Conservation (phyloP, 805 yeast genomes). For the Lachancea lanzarotensis region DNA sequence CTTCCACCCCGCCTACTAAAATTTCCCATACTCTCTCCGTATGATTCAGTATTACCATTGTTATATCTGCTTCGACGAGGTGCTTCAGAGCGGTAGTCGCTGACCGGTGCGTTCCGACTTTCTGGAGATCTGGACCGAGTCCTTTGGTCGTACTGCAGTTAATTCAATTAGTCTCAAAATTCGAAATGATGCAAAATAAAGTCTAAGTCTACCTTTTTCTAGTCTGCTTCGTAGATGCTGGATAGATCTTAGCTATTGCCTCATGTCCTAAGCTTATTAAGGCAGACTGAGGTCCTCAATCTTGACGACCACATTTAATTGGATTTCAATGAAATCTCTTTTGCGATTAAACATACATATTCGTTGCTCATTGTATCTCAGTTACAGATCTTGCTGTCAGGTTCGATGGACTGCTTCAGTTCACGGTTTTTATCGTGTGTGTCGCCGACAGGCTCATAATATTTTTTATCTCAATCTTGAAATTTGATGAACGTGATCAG, state of each 20-base stretch:
- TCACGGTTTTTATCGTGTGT: neutral
- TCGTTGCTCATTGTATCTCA: neutral
- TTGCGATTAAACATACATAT: neutral
- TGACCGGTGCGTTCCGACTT: constrained; percentile 8
- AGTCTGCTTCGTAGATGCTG: too few relatives aligned
- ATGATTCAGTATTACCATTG: constrained; percentile 17
- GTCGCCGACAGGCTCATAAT: too few relatives aligned
- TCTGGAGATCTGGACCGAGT: constrained; percentile 22
- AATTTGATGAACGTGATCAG: too few relatives aligned
- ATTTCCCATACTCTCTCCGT: constrained; percentile 12
- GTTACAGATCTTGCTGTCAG: neutral
- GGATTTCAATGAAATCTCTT: neutral
- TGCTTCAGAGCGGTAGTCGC: neutral
- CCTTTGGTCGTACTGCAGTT: constrained; percentile 6
- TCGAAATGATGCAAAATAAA: neutral
- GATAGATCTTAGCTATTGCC: neutral
- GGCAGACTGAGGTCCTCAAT: too few relatives aligned
- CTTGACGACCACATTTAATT: too few relatives aligned
- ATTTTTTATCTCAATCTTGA: too few relatives aligned
- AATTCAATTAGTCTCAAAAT: constrained; percentile 1
- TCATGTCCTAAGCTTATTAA: neutral
- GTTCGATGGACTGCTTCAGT: neutral
- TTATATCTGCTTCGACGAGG: constrained; percentile 5
- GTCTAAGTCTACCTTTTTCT: neutral
- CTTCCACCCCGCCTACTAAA: neutral